These are phyloP conservation scores for Kuraishia cidri DNA, from an alignment of 805 yeast genomes.

Conservation along the genomic window DNA sequence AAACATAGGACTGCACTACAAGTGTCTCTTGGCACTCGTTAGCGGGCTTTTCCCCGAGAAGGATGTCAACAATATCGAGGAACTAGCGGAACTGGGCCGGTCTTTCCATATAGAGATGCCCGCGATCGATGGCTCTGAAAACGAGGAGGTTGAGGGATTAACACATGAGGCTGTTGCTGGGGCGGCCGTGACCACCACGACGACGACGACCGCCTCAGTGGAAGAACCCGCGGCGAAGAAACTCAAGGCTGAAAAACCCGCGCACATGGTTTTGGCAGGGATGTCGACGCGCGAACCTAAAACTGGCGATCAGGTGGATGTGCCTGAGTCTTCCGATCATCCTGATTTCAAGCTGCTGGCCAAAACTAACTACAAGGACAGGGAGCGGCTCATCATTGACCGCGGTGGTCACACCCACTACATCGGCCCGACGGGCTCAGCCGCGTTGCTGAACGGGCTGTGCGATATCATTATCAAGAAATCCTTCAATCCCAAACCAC, in stretches of 20 bases:
- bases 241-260: no score
- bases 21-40: constrained; percentile 26
- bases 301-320: no score
- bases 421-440: constrained; percentile 36
- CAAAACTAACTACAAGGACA: no score
- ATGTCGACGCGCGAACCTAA: no score
- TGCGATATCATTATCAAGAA: constrained; percentile 32
- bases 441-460: constrained; percentile 29
- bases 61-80: constrained; percentile 32
- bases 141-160: constrained; percentile 3
- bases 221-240: no score
- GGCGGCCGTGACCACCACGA: no score
- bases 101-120: constrained; percentile 26
- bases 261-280: no score
- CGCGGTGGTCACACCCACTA: constrained; percentile 36
- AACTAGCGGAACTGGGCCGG: constrained; percentile 25
- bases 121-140: constrained; percentile 5
- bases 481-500: constrained; percentile 23
- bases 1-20: constrained; percentile 32
- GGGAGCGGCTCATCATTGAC: constrained; percentile 32
- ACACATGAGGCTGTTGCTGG: no score
- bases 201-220: no score
- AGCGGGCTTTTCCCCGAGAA: constrained; percentile 32
- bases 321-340: no score
- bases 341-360: no score